Conservation (phyloP, 2,329 filamentous ascomycete species). For the Cladorrhinum sp. region DNA sequence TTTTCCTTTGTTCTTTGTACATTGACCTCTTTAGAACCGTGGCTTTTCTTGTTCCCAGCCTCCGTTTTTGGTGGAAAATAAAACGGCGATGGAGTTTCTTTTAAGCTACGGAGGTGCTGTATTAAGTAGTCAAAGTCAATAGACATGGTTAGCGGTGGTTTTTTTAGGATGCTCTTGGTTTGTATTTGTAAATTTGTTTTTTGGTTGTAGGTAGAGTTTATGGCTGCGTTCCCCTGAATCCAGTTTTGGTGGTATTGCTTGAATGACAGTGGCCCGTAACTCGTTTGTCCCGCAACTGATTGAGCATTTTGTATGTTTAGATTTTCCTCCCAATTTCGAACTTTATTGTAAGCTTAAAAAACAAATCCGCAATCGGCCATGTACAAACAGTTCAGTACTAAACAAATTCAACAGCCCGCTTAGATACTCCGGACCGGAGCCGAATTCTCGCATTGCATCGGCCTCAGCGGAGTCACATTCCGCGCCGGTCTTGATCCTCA, state of each 20-base stretch:
- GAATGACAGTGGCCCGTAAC: no score
- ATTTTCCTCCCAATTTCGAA: neutral
- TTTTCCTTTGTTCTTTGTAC: constrained; percentile 13
- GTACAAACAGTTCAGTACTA: neutral
- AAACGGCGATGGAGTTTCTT: neutral
- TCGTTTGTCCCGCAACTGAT: neutral
- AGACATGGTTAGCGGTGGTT: constrained; percentile 17
- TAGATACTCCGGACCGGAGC: neutral
- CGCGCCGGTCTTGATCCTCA: neutral
- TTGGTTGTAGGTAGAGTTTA: neutral
- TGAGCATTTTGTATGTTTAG: neutral
- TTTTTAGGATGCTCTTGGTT: neutral
- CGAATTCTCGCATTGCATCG: neutral
- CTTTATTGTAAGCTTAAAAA: neutral
- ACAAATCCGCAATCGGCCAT: neutral
- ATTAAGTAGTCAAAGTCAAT: constrained; percentile 22
- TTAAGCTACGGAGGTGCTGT: constrained; percentile 12
- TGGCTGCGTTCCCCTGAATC: neutral
- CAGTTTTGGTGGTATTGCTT: neutral
- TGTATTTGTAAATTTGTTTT: no score
- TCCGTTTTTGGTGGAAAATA: constrained; percentile 7
- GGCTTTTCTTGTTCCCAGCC: constrained; percentile 13
- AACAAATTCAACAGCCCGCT: neutral
- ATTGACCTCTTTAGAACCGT: neutral
- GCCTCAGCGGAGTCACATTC: neutral